These are phyloP conservation scores for Agarophyton chilense DNA, from an alignment of 23 red algal species.

Conservation along the genomic window DNA sequence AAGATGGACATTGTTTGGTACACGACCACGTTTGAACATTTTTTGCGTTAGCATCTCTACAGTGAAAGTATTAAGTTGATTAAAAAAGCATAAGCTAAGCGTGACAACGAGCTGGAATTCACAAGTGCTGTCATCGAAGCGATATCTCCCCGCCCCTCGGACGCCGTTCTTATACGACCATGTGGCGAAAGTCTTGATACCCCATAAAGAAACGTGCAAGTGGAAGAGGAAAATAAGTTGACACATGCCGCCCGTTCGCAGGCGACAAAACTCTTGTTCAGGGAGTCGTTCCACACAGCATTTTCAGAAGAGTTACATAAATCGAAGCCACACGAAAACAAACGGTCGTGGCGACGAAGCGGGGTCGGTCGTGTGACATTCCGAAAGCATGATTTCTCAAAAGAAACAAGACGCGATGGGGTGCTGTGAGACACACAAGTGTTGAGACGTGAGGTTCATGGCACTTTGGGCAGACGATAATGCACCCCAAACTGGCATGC, in stretches of 20 bases:
- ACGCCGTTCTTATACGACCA: not conserved
- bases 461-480: no score
- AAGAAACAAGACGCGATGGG: not conserved
- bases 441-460: not conserved
- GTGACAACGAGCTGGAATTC: not conserved
- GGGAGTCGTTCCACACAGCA: not conserved
- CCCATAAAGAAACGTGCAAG: not conserved
- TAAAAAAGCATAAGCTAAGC: not conserved
- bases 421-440: not conserved
- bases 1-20: not conserved
- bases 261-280: not conserved
- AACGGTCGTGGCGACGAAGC: not conserved
- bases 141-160: not conserved
- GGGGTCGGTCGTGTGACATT: conserved; percentile 1
- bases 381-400: not conserved
- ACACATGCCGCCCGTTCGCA: not conserved
- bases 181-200: not conserved
- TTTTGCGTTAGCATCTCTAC: not conserved
- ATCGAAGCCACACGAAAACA: not conserved
- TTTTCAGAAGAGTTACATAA: not conserved
- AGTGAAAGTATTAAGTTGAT: not conserved
- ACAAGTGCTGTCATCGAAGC: not conserved
- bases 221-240: not conserved
- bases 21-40: not conserved
- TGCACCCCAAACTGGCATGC: no score